Evolutionary conservation across 768 basidiomycete species (phyloP).

Genomic region (Leccinum barrowsii): DNA sequence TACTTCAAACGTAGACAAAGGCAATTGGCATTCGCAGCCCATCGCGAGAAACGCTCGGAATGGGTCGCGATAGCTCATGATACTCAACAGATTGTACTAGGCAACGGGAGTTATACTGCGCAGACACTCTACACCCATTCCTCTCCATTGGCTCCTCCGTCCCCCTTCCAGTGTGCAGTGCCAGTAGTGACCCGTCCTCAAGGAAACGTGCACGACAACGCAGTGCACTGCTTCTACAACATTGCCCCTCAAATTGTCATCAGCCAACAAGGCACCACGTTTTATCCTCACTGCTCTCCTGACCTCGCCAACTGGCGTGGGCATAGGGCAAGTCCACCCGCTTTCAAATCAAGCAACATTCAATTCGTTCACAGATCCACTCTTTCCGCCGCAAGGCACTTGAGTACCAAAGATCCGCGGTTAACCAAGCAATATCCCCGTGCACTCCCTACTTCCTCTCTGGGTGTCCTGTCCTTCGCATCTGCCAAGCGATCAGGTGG

Average conservation of each 20-base stretch:
- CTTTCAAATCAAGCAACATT: conserved; percentile 18
- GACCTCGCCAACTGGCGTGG: conserved; percentile 35
- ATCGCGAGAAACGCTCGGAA: conserved; percentile 24
- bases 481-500: conserved; percentile 44
- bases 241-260: conserved; percentile 36
- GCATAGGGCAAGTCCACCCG: conserved; percentile 4
- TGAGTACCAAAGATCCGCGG: conserved; percentile 14
- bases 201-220: neutral
- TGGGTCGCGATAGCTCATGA: conserved; percentile 36
- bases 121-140: conserved; percentile 17
- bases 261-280: conserved; percentile 36
- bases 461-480: conserved; percentile 42
- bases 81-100: conserved; percentile 37
- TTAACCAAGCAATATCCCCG: conserved; percentile 11
- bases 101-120: conserved; percentile 40
- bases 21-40: conserved; percentile 19
- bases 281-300: conserved; percentile 38
- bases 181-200: conserved; percentile 7
- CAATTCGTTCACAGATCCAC: conserved; percentile 31
- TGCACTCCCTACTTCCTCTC: conserved; percentile 22
- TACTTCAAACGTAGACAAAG: conserved; percentile 20
- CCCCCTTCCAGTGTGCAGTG: conserved; percentile 17
- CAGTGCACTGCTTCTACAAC: conserved; percentile 25
- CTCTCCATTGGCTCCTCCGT: conserved; percentile 4
- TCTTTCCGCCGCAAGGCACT: conserved; percentile 30